Conservation (phyloP, 208 protist species). For the Leptomonas seymouri region DNA sequence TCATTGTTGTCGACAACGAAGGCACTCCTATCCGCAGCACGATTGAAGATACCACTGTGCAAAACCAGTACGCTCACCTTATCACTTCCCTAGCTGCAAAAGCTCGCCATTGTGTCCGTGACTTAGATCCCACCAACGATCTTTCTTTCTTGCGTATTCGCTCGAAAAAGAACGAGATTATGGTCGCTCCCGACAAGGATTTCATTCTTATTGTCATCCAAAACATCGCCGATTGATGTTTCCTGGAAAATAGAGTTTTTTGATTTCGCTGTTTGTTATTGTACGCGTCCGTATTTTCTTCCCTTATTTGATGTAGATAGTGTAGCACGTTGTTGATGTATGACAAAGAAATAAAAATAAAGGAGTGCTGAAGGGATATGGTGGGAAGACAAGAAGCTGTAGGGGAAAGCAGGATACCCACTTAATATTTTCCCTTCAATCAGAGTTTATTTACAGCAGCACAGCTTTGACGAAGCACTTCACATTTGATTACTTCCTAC, state of each 20-base stretch:
- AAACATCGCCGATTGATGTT: slow-evolving; percentile 53
- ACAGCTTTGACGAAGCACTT: no score
- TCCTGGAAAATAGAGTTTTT: neutral
- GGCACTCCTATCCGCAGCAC: slow-evolving; percentile 92
- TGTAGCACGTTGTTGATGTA: no score
- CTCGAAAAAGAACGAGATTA: slow-evolving; percentile 97
- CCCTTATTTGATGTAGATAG: neutral
- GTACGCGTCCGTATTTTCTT: neutral
- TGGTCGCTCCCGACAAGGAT: slow-evolving; percentile 94
- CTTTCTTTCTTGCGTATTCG: slow-evolving; percentile 95
- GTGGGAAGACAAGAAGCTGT: no score
- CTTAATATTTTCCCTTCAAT: no score
- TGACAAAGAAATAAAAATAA: no score
- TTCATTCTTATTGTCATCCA: slow-evolving; percentile 94
- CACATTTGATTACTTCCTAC: no score
- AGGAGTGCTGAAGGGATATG: no score
- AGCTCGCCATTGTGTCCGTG: slow-evolving; percentile 93
- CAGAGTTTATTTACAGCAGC: no score
- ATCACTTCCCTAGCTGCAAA: slow-evolving; percentile 94
- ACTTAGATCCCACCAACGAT: slow-evolving; percentile 97
- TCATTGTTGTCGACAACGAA: slow-evolving; percentile 95
- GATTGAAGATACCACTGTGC: slow-evolving; percentile 88
- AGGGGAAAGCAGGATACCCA: no score
- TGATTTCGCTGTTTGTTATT: slow-evolving; percentile 13
- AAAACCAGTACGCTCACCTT: slow-evolving; percentile 94